Evolutionary conservation across 2,329 filamentous ascomycete genomes (phyloP).

Genomic region (Tolypocladium endophyticum): DNA sequence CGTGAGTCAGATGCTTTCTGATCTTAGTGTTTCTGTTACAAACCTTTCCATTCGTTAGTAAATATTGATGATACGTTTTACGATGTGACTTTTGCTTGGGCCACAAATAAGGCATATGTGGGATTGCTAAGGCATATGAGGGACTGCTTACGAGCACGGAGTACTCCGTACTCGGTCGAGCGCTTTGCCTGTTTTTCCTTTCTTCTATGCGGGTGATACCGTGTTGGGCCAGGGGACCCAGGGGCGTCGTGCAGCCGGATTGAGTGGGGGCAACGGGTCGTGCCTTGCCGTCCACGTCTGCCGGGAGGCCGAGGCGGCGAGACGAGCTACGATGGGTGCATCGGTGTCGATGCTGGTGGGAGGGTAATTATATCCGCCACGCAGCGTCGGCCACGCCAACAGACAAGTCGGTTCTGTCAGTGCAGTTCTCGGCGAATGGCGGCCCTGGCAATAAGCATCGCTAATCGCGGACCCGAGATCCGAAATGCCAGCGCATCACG

Average conservation of each 20-base stretch:
- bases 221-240: too few species aligned
- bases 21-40: too few species aligned
- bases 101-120: too few species aligned
- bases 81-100: too few species aligned
- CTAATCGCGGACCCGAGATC: not conserved
- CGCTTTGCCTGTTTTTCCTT: too few species aligned
- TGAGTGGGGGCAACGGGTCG: not conserved
- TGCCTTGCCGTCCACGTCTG: not conserved
- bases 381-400: not conserved
- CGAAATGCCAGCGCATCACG: not conserved
- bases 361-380: not conserved
- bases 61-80: too few species aligned
- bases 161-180: too few species aligned
- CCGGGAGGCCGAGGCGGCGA: not conserved
- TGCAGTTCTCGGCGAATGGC: not conserved
- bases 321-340: not conserved
- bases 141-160: too few species aligned
- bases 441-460: not conserved
- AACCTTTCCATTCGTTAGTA: too few species aligned
- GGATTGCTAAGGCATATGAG: too few species aligned
- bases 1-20: too few species aligned
- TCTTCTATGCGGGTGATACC: too few species aligned
- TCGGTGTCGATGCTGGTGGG: not conserved
- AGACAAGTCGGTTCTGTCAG: not conserved
- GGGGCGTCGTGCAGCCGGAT: not conserved